Percentiles rank a stretch among this genome's conserved stretches.
Conservation (phyloP, 2,329 filamentous ascomycete genomes). For the Venturia pyrina region DNA sequence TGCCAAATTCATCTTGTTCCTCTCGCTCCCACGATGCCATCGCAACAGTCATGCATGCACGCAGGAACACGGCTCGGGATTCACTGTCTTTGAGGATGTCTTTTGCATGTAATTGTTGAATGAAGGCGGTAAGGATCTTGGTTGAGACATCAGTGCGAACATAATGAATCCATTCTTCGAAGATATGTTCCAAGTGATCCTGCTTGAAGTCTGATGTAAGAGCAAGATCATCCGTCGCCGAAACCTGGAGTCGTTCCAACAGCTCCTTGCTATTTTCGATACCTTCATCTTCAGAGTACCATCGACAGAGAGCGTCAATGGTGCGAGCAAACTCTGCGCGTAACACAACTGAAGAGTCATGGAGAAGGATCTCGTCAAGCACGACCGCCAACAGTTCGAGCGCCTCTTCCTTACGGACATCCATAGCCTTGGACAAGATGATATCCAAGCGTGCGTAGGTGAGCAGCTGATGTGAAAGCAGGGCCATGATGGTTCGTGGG, state of each 20-base stretch:
- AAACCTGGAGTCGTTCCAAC: conserved; percentile 52
- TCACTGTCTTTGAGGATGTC: conserved; percentile 65
- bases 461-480: conserved; percentile 50
- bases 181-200: conserved; percentile 88
- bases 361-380: conserved; percentile 68
- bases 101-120: conserved; percentile 70
- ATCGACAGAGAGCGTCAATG: conserved; percentile 69
- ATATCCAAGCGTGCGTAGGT: conserved; percentile 49
- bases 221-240: conserved; percentile 27
- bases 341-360: conserved; percentile 65
- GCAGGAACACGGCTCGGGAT: conserved; percentile 69
- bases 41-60: conserved; percentile 69
- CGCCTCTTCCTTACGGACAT: conserved; percentile 59
- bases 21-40: conserved; percentile 65
- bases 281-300: conserved; percentile 65
- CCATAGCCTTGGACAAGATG: conserved; percentile 62
- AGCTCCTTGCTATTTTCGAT: conserved; percentile 59
- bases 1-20: conserved; percentile 50
- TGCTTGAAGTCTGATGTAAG: conserved; percentile 46
- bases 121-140: conserved; percentile 62
- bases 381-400: conserved; percentile 73
- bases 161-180: conserved; percentile 88
- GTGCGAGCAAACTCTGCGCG: conserved; percentile 80
- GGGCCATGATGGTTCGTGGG: conserved; percentile 48
- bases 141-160: conserved; percentile 68